Base-by-base conservation (phyloP, 768 basidiomycete genomes). In the Leccinum pellstonianum region DNA sequence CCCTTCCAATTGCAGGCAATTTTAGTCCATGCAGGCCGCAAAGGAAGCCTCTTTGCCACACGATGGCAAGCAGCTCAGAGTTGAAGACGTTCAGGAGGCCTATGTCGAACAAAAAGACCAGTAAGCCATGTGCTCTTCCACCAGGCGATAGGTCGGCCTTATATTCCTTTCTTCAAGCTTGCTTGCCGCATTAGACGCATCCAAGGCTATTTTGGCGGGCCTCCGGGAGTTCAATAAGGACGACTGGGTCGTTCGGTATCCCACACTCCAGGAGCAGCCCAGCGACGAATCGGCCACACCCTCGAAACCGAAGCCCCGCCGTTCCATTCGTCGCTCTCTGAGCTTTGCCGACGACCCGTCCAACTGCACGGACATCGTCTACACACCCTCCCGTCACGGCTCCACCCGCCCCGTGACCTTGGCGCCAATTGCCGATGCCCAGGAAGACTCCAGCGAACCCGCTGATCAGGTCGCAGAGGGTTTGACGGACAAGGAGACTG, bases 211-310 rank as follows among this genome's bases (percentile, higher is more conserved):
- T 49, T 78, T 97, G 41, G 75, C 74, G 52, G 88, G 88, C 66
- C 75, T 98, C 21, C 83, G 84, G 52, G 77, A 78, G 54, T 97
- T 96, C 79, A 97, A 91, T 77, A 87, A 87, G 76, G 79, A 86
- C 41, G 83, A 90, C 63, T 97, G 93, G 95, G 83, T 91, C 25
- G 86, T 98, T 15, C 80, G 92, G 59, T 98, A 98, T 74, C 95
- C 95, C 55, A 83, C 84, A 68, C 77, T 95, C 57, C 77, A 79
- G 31, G 81, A 86, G 56, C 78, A 82, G 56, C 56, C 74, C 1
- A 65, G 62, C 14, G 64, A 74, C 2, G 57, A 64, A 11, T 67
- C 73, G 19, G 56, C 72, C 11, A n/a, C 71, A 12, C 53, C 76
- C 1, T 65, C 74, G 62, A 60, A 74, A 21, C 65, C 70, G 47